Percentiles rank a stretch among this genome's conserved stretches.
phyloP scores from a whole-genome alignment of 345 rosid species.

The Microcos paniculata region DNA sequence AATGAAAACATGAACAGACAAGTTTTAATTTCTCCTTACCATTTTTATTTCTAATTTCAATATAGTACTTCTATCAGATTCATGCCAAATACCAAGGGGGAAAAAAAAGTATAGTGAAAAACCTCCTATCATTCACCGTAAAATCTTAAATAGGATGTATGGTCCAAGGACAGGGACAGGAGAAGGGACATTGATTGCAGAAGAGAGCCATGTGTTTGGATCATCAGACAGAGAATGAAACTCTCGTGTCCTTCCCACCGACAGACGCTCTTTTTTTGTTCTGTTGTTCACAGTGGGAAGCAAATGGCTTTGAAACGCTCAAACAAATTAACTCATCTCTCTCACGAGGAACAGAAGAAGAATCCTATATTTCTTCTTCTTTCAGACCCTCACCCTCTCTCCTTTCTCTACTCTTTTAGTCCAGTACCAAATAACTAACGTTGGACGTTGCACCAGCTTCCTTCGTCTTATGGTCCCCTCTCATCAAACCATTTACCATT shows the following conservation, averaged over 20 bases:
- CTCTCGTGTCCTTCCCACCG: slow-evolving; percentile 21
- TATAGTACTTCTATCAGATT: too few relatives aligned
- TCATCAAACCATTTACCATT: too few relatives aligned
- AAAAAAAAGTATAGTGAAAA: too few relatives aligned
- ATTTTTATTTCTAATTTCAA: too few relatives aligned
- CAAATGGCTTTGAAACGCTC: neutral
- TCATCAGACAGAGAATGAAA: slow-evolving; percentile 12
- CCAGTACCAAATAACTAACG: neutral
- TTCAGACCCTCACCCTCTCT: too few relatives aligned
- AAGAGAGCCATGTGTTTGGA: neutral
- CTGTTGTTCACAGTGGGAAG: neutral
- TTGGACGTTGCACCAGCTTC: neutral
- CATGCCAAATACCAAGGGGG: too few relatives aligned
- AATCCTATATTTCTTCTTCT: neutral
- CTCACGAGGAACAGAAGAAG: neutral
- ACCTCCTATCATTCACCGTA: too few relatives aligned
- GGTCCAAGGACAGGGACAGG: neutral
- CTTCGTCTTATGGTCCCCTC: neutral
- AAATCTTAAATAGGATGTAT: neutral
- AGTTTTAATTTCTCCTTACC: too few relatives aligned
- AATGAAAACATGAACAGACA: too few relatives aligned
- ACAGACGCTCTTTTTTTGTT: neutral
- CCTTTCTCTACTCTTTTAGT: neutral
- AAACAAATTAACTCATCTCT: neutral
- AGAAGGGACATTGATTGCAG: neutral